These are phyloP conservation scores for Pseudocercospora pini-densiflorae DNA, from an alignment of 2,329 filamentous ascomycete genomes.

Conservation along the genomic window DNA sequence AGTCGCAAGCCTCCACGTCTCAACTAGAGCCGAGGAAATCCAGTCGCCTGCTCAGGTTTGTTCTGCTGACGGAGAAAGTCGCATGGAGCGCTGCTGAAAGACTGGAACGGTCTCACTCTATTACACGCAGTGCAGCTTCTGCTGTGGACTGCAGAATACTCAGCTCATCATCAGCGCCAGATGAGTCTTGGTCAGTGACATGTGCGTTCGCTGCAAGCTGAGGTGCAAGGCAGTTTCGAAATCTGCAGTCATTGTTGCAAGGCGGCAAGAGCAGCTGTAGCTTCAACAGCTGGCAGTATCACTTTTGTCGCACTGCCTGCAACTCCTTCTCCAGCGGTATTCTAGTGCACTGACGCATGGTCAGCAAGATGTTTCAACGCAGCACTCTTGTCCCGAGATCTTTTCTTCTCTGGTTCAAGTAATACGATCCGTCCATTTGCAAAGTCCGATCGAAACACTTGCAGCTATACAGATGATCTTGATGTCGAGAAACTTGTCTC, in stretches of 20 bases:
- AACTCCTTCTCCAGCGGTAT: no score
- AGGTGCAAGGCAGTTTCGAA: slow-evolving; percentile 4
- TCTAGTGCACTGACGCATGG: no score
- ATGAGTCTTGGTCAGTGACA: neutral
- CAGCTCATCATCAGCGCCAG: neutral
- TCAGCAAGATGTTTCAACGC: no score
- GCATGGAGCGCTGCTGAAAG: neutral
- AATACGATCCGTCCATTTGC: no score
- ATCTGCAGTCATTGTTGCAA: slow-evolving; percentile 6
- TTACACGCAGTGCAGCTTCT: neutral
- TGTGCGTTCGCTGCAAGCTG: neutral
- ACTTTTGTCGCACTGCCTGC: neutral
- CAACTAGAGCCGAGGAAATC: neutral
- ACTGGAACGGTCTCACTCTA: neutral
- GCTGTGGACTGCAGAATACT: no score
- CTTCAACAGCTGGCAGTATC: neutral
- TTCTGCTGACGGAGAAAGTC: neutral
- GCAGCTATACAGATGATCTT: no score
- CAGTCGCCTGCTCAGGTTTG: neutral
- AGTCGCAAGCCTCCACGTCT: neutral
- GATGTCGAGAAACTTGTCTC: no score
- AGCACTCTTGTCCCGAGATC: no score
- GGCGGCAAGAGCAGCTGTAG: neutral
- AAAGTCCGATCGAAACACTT: no score
- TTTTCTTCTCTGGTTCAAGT: no score